Evolutionary conservation across 2,329 filamentous ascomycete species (phyloP).

Genomic region (Coniochaeta sp.): DNA sequence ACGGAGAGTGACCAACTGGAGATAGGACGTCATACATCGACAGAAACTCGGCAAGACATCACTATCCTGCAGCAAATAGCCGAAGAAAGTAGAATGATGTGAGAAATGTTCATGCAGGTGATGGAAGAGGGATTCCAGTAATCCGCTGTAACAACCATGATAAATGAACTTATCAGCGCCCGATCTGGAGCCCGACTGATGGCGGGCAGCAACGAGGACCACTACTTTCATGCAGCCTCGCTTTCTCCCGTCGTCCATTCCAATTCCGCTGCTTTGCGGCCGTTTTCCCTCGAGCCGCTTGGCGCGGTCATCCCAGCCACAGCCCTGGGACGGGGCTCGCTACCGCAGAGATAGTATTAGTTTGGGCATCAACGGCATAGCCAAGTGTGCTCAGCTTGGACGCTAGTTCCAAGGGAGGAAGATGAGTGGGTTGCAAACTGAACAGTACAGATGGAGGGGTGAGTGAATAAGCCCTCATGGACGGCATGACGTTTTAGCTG

Average conservation of each 20-base stretch:
- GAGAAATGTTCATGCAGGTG: background rate
- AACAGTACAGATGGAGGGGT: background rate
- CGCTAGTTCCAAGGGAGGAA: background rate
- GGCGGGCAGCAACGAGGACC: background rate
- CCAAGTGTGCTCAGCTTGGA: background rate
- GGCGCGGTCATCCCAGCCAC: background rate
- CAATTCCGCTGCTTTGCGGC: background rate
- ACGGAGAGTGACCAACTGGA: background rate
- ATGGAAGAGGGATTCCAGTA: background rate
- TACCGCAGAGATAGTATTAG: background rate
- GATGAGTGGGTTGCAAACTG: background rate
- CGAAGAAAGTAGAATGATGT: background rate
- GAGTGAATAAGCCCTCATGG: background rate
- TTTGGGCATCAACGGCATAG: background rate
- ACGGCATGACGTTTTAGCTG: background rate
- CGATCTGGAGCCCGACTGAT: background rate
- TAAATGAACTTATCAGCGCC: background rate
- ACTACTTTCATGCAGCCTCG: background rate
- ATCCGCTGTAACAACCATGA: background rate
- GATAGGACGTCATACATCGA: too few species aligned
- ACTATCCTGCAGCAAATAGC: background rate
- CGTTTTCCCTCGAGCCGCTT: background rate
- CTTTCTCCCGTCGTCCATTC: background rate
- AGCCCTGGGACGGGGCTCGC: background rate
- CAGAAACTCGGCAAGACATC: background rate